Conservation (phyloP, 2,329 filamentous ascomycete genomes). For the Sporothrix brunneoviolacea region DNA sequence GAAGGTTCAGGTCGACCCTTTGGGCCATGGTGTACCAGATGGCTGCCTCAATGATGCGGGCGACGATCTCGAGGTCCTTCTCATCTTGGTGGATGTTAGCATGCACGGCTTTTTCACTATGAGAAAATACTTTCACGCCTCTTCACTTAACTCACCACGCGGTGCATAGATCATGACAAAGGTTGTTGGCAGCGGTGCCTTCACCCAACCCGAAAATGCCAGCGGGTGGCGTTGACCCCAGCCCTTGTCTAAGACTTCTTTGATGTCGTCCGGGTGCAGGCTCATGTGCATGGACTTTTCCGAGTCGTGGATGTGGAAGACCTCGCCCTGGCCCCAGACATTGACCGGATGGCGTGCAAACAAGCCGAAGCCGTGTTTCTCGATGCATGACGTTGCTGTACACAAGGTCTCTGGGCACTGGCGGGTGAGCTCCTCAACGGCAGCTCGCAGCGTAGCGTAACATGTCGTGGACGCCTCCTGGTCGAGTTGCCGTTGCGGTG, state of each 20-base stretch:
- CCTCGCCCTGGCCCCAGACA: slow-evolving; percentile 69
- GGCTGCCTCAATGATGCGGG: slow-evolving; percentile 65
- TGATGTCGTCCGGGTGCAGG: slow-evolving; percentile 71
- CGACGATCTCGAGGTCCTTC: slow-evolving; percentile 60
- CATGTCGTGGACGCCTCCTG: slow-evolving; percentile 52
- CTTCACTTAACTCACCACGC: slow-evolving; percentile 36
- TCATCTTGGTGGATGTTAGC: slow-evolving; percentile 36
- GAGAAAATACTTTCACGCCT: no score
- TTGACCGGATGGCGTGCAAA: slow-evolving; percentile 62
- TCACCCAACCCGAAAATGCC: slow-evolving; percentile 59
- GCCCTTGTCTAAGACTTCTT: slow-evolving; percentile 62
- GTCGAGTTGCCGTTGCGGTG: slow-evolving; percentile 71
- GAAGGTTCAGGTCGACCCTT: slow-evolving; percentile 28
- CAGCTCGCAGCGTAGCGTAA: slow-evolving; percentile 47
- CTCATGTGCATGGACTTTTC: slow-evolving; percentile 75
- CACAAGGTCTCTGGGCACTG: slow-evolving; percentile 41
- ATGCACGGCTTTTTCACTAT: no score
- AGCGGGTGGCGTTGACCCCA: slow-evolving; percentile 71
- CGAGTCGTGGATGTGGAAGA: slow-evolving; percentile 71
- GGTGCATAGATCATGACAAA: slow-evolving; percentile 84
- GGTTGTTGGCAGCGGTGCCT: slow-evolving; percentile 62
- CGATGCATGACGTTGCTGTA: slow-evolving; percentile 67
- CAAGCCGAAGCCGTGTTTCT: slow-evolving; percentile 73
- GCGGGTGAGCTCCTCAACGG: slow-evolving; percentile 44
- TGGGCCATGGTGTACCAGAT: slow-evolving; percentile 58